Base-by-base conservation (phyloP, 768 basidiomycete species). In the Calocera cornea region DNA sequence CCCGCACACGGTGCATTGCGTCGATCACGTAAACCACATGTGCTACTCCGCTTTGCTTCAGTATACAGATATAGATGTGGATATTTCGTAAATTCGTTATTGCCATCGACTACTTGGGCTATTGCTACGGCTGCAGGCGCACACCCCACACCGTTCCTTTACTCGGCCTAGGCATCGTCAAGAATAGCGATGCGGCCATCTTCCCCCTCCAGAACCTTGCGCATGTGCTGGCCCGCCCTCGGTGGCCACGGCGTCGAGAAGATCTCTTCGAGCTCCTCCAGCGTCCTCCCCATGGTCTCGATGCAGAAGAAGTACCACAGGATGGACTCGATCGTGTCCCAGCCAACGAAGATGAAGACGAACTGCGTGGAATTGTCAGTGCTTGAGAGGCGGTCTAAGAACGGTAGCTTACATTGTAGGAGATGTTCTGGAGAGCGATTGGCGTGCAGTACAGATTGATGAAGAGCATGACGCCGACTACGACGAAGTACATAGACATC, bases 341-440 rank as follows among this genome's bases (percentile, higher is more conserved):
- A 75, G 33, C 67, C 71, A 12, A 73, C 72, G 44, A 73, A 74
- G 34, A 72, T 67, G 33, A 71, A 69, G 5, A 71, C 68, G 68
- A 67, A 72, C 65, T 44, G 24, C 34, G 49, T 31, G 31, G 47
- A 2, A 36, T 44, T 66, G 40, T 66, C 84, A 83, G 72, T 85
- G 85, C 29, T 83, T 78, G 67, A 83, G 78, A 36, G 80, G 81
- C 74, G 77, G 31, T 22, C 24, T 17, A 27, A 47, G 41, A 44
- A 44, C 1, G 10, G 1, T 10, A 12, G 31, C 65, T n/a, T 49
- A n/a, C 31, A 19, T 31, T 47, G 31, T 60, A 60, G 14, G 27
- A 33, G 5, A 75, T 74, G 67, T 74, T 73, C 2, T 64, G 27
- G 1, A 75, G 71, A 0, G 72, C 74, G 67, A 74, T 73, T 0